Conservation (phyloP, 1,284 basidiomycete genomes). For the Boletus smithii region DNA sequence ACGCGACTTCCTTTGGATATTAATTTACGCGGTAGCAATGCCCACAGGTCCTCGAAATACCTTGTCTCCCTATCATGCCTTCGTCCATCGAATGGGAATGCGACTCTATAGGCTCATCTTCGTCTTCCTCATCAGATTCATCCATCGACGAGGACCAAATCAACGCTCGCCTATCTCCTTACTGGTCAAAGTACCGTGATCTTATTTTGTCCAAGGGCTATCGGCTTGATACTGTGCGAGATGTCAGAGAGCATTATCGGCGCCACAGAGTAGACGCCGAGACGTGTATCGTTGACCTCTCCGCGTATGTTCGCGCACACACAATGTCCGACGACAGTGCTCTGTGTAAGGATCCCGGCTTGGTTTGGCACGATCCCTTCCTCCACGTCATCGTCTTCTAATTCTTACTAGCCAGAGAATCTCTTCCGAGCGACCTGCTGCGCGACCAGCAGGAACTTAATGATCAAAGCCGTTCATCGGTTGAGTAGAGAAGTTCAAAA, state of each 20-base stretch:
- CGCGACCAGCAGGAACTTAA: constrained; percentile 48
- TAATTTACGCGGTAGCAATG: constrained; percentile 10
- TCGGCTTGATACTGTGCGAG: constrained; percentile 62
- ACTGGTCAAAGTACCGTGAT: constrained; percentile 56
- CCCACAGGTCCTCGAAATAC: neutral
- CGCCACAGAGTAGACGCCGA: constrained; percentile 3
- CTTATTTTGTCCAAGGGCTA: constrained; percentile 51
- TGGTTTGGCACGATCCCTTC: constrained; percentile 43
- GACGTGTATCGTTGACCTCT: constrained; percentile 24
- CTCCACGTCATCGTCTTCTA: constrained; percentile 5
- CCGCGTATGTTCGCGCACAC: constrained; percentile 38
- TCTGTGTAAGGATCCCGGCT: constrained; percentile 64
- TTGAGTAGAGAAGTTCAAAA: constrained; percentile 60
- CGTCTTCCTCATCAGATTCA: constrained; percentile 43
- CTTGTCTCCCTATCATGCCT: constrained; percentile 16
- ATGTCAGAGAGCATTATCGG: constrained; percentile 45
- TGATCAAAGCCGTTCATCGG: constrained; percentile 66
- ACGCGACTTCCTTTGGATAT: constrained; percentile 12
- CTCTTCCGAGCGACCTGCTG: constrained; percentile 62
- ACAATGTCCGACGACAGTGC: constrained; percentile 48
- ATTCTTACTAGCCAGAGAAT: constrained; percentile 54
- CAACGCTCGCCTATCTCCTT: constrained; percentile 55
- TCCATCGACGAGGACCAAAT: constrained; percentile 61
- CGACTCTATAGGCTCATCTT: constrained; percentile 28
- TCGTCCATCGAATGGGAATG: constrained; percentile 32